Conservation (phyloP, 768 basidiomycete genomes). For the Podaxis sp. region DNA sequence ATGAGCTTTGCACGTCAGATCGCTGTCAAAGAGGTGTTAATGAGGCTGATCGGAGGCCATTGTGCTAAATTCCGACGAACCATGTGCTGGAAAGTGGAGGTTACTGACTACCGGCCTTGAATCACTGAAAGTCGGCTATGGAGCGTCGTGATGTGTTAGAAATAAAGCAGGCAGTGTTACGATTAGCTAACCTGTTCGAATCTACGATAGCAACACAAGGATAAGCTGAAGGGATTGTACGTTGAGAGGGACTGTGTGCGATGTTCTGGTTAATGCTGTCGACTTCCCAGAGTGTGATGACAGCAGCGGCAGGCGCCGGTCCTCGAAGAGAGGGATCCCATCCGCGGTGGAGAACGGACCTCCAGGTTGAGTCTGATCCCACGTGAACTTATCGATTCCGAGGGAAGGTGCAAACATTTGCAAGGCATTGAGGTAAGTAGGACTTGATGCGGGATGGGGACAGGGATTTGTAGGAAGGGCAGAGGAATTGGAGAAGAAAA, state of each 20-base stretch:
- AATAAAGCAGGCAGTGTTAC: not conserved
- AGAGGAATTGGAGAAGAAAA: not conserved
- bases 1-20: not conserved
- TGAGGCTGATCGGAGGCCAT: not conserved
- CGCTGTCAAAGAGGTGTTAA: not conserved
- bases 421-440: not conserved
- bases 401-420: not conserved
- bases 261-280: constrained; percentile 31
- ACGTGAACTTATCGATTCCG: not conserved
- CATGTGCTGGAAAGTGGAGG: not conserved
- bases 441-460: not conserved
- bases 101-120: constrained; percentile 40
- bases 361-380: not conserved
- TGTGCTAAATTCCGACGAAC: not conserved
- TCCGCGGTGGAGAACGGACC: not conserved
- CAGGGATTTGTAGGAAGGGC: not conserved
- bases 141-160: constrained; percentile 56
- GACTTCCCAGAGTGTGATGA: constrained; percentile 33
- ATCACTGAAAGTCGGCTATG: constrained; percentile 55
- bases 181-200: constrained; percentile 47
- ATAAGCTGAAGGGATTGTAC: constrained; percentile 2
- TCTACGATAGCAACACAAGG: constrained; percentile 55
- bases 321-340: constrained; percentile 39
- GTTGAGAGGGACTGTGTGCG: constrained; percentile 38
- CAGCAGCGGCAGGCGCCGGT: constrained; percentile 43